Conservation (phyloP, 495 filamentous ascomycete genomes). For the Beverwykella pulmonaria region DNA sequence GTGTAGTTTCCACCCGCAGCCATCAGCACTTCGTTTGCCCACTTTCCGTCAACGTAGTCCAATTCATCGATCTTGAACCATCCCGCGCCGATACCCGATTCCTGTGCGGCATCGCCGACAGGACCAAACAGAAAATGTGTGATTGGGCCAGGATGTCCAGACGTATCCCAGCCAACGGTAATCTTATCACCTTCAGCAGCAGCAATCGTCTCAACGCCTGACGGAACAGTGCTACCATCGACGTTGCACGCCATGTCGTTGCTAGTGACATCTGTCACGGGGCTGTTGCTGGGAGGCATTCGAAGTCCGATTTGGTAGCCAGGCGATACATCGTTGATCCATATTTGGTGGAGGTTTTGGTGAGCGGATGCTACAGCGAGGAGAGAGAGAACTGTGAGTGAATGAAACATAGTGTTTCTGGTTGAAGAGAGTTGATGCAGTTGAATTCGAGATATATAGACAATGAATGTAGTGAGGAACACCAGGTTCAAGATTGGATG, state of each 20-base stretch:
- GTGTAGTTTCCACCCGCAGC: not conserved
- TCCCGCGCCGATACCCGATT: constrained; percentile 36
- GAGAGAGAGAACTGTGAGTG: not conserved
- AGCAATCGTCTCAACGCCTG: constrained; percentile 9
- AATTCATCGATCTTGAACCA: constrained; percentile 45
- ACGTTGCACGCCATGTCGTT: constrained; percentile 19
- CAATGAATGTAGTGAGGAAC: too few species aligned
- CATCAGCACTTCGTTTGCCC: constrained; percentile 2
- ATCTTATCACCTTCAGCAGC: constrained; percentile 5
- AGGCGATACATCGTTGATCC: constrained; percentile 9
- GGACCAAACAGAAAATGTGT: constrained; percentile 27
- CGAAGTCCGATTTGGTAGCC: constrained; percentile 8
- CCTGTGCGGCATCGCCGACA: constrained; percentile 19
- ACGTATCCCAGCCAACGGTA: not conserved
- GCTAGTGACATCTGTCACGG: constrained; percentile 13
- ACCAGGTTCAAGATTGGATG: not conserved
- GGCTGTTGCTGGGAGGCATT: constrained; percentile 9
- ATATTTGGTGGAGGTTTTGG: constrained; percentile 11
- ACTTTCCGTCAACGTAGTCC: constrained; percentile 13
- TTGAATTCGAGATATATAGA: too few species aligned
- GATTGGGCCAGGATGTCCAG: constrained; percentile 16
- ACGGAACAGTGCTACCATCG: not conserved
- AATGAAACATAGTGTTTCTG: not conserved
- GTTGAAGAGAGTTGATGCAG: too few species aligned
- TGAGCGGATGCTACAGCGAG: not conserved